phyloP scores from a whole-genome alignment of 306 rosid species.

The Quercus variabilis region DNA sequence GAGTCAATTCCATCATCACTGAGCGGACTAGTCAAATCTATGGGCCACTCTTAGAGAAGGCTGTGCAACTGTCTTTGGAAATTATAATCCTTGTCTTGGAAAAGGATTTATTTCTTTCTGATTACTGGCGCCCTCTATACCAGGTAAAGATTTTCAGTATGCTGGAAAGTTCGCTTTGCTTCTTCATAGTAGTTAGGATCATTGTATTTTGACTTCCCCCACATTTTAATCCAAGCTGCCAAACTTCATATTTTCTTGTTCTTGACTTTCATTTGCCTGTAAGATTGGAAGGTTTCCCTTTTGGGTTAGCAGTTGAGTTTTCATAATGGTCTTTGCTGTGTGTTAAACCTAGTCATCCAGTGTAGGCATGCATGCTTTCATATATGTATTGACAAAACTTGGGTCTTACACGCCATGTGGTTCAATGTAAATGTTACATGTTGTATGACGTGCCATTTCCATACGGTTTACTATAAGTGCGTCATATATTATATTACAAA shows the following conservation, averaged over 20 bases:
- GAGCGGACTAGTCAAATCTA: conserved; percentile 75
- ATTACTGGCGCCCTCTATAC: conserved; percentile 90
- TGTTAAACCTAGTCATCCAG: background rate
- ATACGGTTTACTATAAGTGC: too few relatives aligned
- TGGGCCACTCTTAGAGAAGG: conserved; percentile 85
- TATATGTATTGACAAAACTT: background rate
- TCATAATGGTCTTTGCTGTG: background rate
- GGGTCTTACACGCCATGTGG: too few relatives aligned
- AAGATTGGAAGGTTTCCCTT: background rate
- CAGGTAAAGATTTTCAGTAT: conserved; percentile 52
- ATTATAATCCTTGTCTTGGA: conserved; percentile 76
- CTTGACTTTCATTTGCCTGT: background rate
- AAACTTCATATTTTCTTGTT: background rate
- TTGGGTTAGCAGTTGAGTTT: background rate
- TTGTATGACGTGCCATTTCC: too few relatives aligned
- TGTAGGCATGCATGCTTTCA: background rate
- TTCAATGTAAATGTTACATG: too few relatives aligned
- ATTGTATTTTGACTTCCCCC: background rate
- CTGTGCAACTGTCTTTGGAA: conserved; percentile 85
- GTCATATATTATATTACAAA: too few relatives aligned
- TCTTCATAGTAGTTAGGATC: background rate
- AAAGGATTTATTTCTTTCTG: conserved; percentile 82
- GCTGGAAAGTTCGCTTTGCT: background rate
- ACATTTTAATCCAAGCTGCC: background rate
- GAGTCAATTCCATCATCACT: conserved; percentile 65